phyloP scores from a whole-genome alignment of 257 asterid species.

The Galeopsis tetrahit region DNA sequence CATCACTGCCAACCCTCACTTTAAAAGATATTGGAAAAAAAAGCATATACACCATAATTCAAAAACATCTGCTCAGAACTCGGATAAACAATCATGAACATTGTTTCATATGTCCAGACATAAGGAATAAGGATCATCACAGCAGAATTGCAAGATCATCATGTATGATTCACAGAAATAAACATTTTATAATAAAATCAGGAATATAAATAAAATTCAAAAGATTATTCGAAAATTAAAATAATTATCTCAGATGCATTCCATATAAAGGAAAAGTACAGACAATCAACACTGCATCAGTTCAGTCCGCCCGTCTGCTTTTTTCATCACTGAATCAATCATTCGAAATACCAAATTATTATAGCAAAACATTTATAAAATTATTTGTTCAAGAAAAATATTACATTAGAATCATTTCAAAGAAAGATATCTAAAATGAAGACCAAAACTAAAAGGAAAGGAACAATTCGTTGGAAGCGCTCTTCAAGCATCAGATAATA shows the following conservation, averaged over 20 bases:
- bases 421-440: no score
- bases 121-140: constrained; percentile 54
- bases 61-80: constrained; percentile 52
- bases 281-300: constrained; percentile 93
- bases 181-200: no score
- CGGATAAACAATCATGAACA: constrained; percentile 58
- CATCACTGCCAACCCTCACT: no score
- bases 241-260: constrained; percentile 42
- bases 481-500: constrained; percentile 42
- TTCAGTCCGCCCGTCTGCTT: constrained; percentile 96
- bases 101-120: constrained; percentile 79
- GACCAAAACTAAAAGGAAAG: neutral
- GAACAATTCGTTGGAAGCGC: neutral
- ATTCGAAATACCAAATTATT: neutral
- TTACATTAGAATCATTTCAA: no score
- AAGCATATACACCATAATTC: no score
- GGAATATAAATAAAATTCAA: neutral
- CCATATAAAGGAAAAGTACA: constrained; percentile 54
- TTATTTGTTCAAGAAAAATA: no score
- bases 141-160: constrained; percentile 8
- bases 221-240: neutral
- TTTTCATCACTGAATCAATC: constrained; percentile 52
- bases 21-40: neutral
- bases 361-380: no score
- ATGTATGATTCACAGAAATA: no score